Base-by-base conservation (phyloP, 306 rosid genomes). In the Boehmeria nivea region DNA sequence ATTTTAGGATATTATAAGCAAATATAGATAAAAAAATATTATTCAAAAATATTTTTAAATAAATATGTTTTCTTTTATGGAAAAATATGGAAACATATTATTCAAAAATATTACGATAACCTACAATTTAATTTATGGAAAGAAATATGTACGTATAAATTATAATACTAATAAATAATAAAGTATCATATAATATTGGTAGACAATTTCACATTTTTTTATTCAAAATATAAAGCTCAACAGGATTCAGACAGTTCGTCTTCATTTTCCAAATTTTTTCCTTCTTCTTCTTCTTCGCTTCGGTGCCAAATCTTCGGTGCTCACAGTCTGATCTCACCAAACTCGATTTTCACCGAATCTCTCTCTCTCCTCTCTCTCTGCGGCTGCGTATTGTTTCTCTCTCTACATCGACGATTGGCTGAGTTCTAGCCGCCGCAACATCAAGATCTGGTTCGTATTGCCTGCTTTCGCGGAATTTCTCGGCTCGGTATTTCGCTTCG, bases 241-340 rank as follows among this genome's bases (percentile, higher is more conserved):
- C 33, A 4, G 9, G 31, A 37, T 18, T 28, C 28, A 18, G 63
- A 24, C 63, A 18, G 22, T 19, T 13, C 23, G 22, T 37, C 43
- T 19, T 31, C 12, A 42, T 21, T 39, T 42, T 13, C 39, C 13
- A 58, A 42, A 25, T 58, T n/a, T n/a, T n/a, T n/a, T n/a, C 43
- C 34, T 15, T 45, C 37, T 12, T 51, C 37, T 51, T 53, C 59
- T 9, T 31, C n/a, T 18, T 27, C 24, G 8, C 33, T 28, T 12
- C 4, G 27, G 27, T 26, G 64, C 26, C 64, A 43, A 40, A 43
- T 59, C 43, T 26, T 31, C 12, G 64, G 64, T 44, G 53, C 64
- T 11, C 53, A 59, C 43, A 45, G 15, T 59, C 27, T 45, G 64
- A 59, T 59, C 64, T 51, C 64, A 59, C 64, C 64, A 44, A 59